Base-by-base conservation (phyloP, 2,329 filamentous ascomycete species). In the Nothophaeocryptopus gaeumannii region DNA sequence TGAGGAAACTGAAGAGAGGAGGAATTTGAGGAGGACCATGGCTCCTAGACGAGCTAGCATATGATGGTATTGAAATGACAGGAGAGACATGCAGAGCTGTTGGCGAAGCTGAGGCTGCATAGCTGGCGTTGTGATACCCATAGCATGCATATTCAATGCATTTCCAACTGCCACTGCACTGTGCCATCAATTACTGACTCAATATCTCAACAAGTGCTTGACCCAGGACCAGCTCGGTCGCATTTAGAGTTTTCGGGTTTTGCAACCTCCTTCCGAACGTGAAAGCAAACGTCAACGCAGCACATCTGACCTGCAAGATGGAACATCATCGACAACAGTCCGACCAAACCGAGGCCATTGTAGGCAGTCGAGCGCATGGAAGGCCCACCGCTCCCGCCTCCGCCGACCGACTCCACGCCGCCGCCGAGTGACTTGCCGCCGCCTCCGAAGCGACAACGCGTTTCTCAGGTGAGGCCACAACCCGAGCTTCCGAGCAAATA, bases 11-110 rank as follows among this genome's bases (percentile, higher is more conserved):
- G 73, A 77, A 65, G 75, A 75, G 64, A 66, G 74, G 65, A 73
- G 69, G 69, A 74, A 77, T 61, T 58, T 78, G 60, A 64, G 75
- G 55, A 66, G 75, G 62, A 78, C 75, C n/a, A 77, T 77, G 72
- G 75, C 75, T 55, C 74, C 74, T 10, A 66, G 75, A 56, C 63
- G 75, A 53, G 74, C 73, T 20, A 75, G 72, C 66, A 75, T 75
- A 45, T 75, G 54, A 60, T 26, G 4, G 20, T 7, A 26, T 26
- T 26, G 20, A 26, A 33, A 20, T 29, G 32, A 47, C 44, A 33
- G 20, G 20, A 14, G 2, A 33, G 11, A 15, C 8, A 14, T 38
- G 14, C 36, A 14, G 9, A 10, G 36, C 36, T 14, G 3, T 10
- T 38, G 36, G 8, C 36, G 36, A 38, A 39, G 10, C 13, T n/a